A percentile compares a stretch with the other conserved stretches of the same genome.
Conservation (phyloP, 2,329 filamentous ascomycete genomes). For the Calonectria pteridis region DNA sequence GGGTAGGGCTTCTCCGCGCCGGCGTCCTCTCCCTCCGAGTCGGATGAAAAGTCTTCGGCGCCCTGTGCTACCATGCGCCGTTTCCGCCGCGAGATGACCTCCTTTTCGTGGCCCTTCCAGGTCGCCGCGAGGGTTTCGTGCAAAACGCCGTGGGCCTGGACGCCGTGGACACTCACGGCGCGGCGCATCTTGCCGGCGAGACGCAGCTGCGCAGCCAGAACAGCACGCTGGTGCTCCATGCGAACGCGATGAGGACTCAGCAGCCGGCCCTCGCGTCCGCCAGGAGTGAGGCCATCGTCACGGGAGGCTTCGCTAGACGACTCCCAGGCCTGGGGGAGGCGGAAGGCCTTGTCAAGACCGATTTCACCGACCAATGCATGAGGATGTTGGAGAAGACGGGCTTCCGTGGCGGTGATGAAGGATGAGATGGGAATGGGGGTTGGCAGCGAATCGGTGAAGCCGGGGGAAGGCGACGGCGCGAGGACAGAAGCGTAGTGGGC, state of each 20-base stretch:
- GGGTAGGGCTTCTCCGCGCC: slow-evolving; percentile 74
- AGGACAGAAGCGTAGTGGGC: slow-evolving; percentile 78
- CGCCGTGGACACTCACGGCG: slow-evolving; percentile 78
- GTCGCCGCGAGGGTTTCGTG: slow-evolving; percentile 73
- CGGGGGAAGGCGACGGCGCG: slow-evolving; percentile 60
- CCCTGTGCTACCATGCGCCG: slow-evolving; percentile 61
- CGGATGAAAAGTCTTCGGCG: slow-evolving; percentile 60
- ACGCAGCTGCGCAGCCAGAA: slow-evolving; percentile 76
- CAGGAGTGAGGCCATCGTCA: slow-evolving; percentile 67
- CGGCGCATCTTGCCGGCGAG: slow-evolving; percentile 77
- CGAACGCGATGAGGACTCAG: slow-evolving; percentile 77
- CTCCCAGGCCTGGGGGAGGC: slow-evolving; percentile 73
- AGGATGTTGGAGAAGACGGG: slow-evolving; percentile 68
- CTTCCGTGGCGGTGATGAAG: slow-evolving; percentile 68
- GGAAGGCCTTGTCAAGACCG: slow-evolving; percentile 82
- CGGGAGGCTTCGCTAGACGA: slow-evolving; percentile 46
- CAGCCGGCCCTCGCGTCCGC: slow-evolving; percentile 76
- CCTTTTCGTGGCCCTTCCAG: slow-evolving; percentile 79
- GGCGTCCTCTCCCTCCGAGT: slow-evolving; percentile 52
- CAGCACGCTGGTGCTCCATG: slow-evolving; percentile 75
- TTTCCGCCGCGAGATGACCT: slow-evolving; percentile 71
- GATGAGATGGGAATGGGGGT: slow-evolving; percentile 70
- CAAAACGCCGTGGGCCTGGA: slow-evolving; percentile 80
- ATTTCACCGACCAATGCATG: slow-evolving; percentile 81
- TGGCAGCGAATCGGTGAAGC: slow-evolving; percentile 66